Base-by-base conservation (phyloP, 2,329 filamentous ascomycete genomes). In the Lecanosticta acicola region DNA sequence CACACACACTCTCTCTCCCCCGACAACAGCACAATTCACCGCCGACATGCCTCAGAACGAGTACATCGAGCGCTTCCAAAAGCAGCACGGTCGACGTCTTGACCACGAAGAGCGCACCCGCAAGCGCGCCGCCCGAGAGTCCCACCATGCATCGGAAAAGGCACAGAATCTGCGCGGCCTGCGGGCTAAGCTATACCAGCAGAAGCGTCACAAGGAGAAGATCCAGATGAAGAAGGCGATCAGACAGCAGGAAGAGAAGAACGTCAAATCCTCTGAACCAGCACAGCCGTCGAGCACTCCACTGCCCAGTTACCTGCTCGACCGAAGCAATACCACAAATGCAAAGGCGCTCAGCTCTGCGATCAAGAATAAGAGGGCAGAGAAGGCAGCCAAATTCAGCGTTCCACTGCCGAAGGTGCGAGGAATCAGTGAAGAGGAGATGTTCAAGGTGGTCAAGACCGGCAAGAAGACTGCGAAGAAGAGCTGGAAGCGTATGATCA, bases 161-260 rank as follows among this genome's bases (percentile, higher is more conserved):
- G 89, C 93, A 18, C 91, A 97, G 76, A 95, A 93, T 69, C 78
- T 96, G 63, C 84, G 86, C 51, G 93, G 93, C 55, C 80, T 97
- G 60, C 79, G 88, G 53, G 93, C 93, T 59, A 98, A 98, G 77
- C 75, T 94, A 62, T 84, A 93, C 74, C 85, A 91, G 69, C 84
- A 97, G 79, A 88, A 90, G 76, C 81, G 93, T 19, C 87, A 89
- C 74, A 85, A 90, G 68, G 90, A 98, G 77, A 98, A 98, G 84
- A 94, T 95, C 66, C 88, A 94, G 78, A 90, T 95, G 85, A 85
- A 85, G 71, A 94, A 95, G 78, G 76, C 83, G 63, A 94, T 98
- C 79, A 87, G 86, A 72, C 85, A 87, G 36, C 87, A 95, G 74
- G 93, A 98, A 72, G 87, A 96, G 76, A 84, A 88, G 71, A 94